phyloP scores from a whole-genome alignment of 768 basidiomycete genomes.

The Mycena olivaceomarginata region DNA sequence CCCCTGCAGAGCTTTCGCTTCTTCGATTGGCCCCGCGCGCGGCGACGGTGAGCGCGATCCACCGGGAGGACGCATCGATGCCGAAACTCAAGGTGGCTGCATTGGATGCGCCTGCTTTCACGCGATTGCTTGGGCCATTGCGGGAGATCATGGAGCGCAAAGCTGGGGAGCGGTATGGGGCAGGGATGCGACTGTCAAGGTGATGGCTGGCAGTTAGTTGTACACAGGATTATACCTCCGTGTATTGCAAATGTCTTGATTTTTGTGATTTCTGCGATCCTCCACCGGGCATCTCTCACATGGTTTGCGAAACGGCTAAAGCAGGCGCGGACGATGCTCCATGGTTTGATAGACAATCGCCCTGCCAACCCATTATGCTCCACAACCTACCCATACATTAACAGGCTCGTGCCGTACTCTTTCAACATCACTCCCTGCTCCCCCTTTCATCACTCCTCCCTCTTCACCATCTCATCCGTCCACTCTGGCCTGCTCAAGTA shows the following conservation, averaged over 20 bases:
- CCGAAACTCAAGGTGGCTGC: constrained; percentile 94
- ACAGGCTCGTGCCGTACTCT: not conserved
- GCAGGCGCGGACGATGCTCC: not conserved
- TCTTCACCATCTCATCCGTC: not conserved
- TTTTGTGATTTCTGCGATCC: not conserved
- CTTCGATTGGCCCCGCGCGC: constrained; percentile 93
- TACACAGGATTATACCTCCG: constrained; percentile 36
- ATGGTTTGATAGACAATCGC: constrained; percentile 24
- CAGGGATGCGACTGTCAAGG: constrained; percentile 55
- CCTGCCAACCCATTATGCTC: constrained; percentile 35
- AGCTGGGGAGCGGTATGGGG: constrained; percentile 84
- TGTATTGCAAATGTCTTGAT: not conserved
- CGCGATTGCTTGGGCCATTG: constrained; percentile 93
- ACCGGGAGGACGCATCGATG: constrained; percentile 65
- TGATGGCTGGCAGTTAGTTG: constrained; percentile 44
- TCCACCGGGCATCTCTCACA: not conserved
- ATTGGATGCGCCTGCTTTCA: constrained; percentile 95
- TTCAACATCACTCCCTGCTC: constrained; percentile 6
- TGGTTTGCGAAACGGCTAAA: not conserved
- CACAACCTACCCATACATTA: constrained; percentile 7
- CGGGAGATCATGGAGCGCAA: constrained; percentile 95
- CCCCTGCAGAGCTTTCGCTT: constrained; percentile 87
- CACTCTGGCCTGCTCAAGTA: constrained; percentile 30
- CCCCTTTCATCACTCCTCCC: no score
- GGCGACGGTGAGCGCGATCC: constrained; percentile 94